Evolutionary conservation across 2,329 filamentous ascomycete genomes (phyloP), one percentile per base, ranked within the genome.

Genomic region (Penicillium sp.): DNA sequence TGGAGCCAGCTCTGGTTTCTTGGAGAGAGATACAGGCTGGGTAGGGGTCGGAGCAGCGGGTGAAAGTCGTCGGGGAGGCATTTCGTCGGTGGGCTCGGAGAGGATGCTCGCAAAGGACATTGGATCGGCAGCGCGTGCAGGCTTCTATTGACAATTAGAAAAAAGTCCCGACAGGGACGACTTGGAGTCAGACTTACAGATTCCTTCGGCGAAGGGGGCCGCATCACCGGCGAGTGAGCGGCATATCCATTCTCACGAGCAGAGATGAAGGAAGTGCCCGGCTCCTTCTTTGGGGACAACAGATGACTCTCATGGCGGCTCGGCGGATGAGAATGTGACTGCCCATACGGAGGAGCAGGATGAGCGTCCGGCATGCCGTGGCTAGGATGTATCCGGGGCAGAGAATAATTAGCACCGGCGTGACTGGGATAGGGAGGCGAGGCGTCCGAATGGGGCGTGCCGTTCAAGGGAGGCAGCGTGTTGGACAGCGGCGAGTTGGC

Each of bases 31-130:
- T 33, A 42, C 9, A 47, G 55, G 33, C 14, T 47, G 40, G 20
- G 42, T 8, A 26, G 28, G 30, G 42, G 46, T 23, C 18, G 28
- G 52, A 45, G 52, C 42, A 21, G 49, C 55, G 43, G 61, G 43
- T 30, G 79, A 77, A 45, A 76, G 77, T 12, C 75, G 69, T 62
- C 77, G 81, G 7, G 81, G 79, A 5, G 80, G 77, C 40, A 67
- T 72, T 16, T 83, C 80, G 53, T 88, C 85, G 56, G 91, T 87
- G 55, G 89, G 82, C 63, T 84, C 91, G 3, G 91, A 93, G 45
- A 97, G 86, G 59, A 97, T 95, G 70, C 92, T 97, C 63, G 91
- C 94, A 68, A 97, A 94, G 5, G 92, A 94, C 92, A 97, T 97
- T 53, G 92, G 89, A 70, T 96, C 89, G 58, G 88, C 87, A 42